Base-by-base conservation (phyloP, 768 basidiomycete species). In the Lyophyllum shimeji region DNA sequence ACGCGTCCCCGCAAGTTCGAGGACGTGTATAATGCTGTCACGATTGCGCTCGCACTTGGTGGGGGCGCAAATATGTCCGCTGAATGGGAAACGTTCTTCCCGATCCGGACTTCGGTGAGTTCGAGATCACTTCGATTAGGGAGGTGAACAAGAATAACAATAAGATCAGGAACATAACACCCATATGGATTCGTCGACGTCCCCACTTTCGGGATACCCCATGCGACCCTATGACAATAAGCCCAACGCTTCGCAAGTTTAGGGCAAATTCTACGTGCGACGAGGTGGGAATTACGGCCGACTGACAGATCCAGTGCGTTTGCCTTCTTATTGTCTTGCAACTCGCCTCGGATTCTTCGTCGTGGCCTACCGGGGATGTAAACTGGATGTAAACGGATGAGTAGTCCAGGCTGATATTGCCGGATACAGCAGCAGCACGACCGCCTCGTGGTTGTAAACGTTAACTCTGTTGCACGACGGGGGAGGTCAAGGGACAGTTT, bases 141-240 rank as follows among this genome's bases (percentile, higher is more conserved):
- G 54, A 53, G 43, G 60, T 55, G 34, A 61, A 67, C 60, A 63
- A 59, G 57, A 56, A 56, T 67, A 66, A 76, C 75, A 77, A 76
- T 76, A 76, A 73, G 71, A 63, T 68, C 70, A 75, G 74, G 75
- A 68, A 76, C 73, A 43, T 46, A n/a, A 57, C 65, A 37, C 51
- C 61, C 58, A 62, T 59, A 60, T 64, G 61, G 63, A 45, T 39
- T 56, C 48, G 50, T 31, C 58, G 53, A 60, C 20, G 29, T 46
- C 59, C 61, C 46, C 44, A 56, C 59, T n/a, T 43, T 31, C 46
- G 24, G 56, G 27, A 33, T 29, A 58, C 42, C 52, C 50, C 56
- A 55, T 55, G 42, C 50, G 52, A 48, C 47, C 48, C 50, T 40
- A 58, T 53, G 60, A 65, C 64, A 65, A 67, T 65, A 65, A 63